Percentiles rank a stretch among this genome's conserved stretches.
phyloP scores from a whole-genome alignment of 1,284 basidiomycete species.

The Fomitopsis pinicola region DNA sequence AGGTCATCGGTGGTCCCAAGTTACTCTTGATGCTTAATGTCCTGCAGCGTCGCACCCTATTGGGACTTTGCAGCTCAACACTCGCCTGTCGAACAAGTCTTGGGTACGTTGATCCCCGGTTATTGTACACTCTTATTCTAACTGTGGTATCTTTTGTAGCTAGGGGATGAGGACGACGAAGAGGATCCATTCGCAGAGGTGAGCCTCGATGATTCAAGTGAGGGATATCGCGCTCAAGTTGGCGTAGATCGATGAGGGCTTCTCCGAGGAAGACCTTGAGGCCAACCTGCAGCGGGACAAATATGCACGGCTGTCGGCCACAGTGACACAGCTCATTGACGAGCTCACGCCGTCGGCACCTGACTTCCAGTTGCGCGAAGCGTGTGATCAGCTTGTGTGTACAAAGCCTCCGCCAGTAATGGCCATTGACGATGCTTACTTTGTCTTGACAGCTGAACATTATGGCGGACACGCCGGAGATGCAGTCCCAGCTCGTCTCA shows the following conservation, averaged over 20 bases:
- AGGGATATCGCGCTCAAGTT: background rate
- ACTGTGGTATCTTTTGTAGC: constrained; percentile 32
- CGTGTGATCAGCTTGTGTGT: constrained; percentile 77
- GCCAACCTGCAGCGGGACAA: constrained; percentile 89
- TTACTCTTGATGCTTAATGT: background rate
- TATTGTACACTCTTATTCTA: background rate
- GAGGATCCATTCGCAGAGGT: constrained; percentile 95
- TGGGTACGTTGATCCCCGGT: constrained; percentile 53
- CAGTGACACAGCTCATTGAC: constrained; percentile 83
- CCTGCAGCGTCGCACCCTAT: constrained; percentile 50
- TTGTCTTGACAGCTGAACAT: constrained; percentile 57
- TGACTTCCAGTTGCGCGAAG: constrained; percentile 76
- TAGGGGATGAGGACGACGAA: constrained; percentile 81
- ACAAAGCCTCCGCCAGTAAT: background rate
- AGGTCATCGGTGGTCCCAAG: constrained; percentile 24
- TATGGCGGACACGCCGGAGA: constrained; percentile 81
- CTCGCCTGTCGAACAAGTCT: constrained; percentile 79
- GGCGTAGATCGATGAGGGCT: constrained; percentile 82
- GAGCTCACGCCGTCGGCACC: constrained; percentile 77
- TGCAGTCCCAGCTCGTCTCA: constrained; percentile 85
- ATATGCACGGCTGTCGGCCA: constrained; percentile 78
- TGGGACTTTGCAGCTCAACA: constrained; percentile 77
- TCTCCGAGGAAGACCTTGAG: constrained; percentile 84
- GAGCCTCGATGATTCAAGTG: constrained; percentile 6
- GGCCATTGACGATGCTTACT: background rate